These are phyloP conservation scores for Ogataea ramenticola DNA, from an alignment of 805 yeast species.

Conservation along the genomic window DNA sequence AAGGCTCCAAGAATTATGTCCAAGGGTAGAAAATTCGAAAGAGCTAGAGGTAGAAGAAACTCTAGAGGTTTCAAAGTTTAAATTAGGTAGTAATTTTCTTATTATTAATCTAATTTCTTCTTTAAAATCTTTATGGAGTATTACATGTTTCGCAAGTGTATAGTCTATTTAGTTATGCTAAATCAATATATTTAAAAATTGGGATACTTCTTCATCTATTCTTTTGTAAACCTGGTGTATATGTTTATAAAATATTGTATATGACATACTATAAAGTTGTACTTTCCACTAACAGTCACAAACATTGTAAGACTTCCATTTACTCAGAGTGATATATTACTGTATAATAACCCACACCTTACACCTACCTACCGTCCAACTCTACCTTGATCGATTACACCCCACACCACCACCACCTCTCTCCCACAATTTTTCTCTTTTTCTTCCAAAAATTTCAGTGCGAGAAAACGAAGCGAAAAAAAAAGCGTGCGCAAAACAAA, in stretches of 20 bases:
- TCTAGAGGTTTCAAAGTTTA: slow-evolving; percentile 99
- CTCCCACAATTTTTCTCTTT: neutral
- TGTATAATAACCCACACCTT: too few species aligned
- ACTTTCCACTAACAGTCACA: neutral
- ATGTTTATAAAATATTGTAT: too few species aligned
- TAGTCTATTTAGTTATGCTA: neutral
- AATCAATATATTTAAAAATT: neutral
- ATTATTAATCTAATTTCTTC: neutral
- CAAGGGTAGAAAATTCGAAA: slow-evolving; percentile 99
- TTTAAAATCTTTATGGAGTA: neutral
- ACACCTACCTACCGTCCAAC: too few species aligned
- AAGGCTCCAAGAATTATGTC: slow-evolving; percentile 98
- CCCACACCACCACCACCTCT: neutral
- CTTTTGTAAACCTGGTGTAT: neutral
- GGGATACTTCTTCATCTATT: neutral
- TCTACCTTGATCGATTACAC: too few species aligned
- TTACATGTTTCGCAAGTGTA: neutral
- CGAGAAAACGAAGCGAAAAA: neutral
- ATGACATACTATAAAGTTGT: too few species aligned
- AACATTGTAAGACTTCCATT: too few species aligned
- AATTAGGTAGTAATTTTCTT: slow-evolving; percentile 22
- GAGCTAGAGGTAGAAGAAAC: slow-evolving; percentile 99
- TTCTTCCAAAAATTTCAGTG: too few species aligned
- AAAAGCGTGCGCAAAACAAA: too few species aligned
- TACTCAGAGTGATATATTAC: too few species aligned